Evolutionary conservation across 2,329 filamentous ascomycete species (phyloP), one percentile per base, ranked within the genome.

Genomic region (Trichoderma asperellum): DNA sequence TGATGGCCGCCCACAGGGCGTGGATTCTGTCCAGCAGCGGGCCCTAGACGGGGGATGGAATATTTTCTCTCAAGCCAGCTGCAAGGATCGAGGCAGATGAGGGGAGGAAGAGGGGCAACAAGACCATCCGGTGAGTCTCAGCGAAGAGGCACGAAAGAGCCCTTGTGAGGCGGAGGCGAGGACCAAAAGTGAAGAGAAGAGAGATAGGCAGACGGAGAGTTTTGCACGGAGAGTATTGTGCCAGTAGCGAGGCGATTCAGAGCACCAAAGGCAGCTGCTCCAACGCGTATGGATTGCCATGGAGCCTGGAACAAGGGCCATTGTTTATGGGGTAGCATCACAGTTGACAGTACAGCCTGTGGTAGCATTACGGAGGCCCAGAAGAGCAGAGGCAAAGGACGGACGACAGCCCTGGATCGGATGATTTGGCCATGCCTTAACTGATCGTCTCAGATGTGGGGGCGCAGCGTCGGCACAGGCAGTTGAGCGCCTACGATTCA

Each of bases 381-480:
- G 49, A 37, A 27, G 34, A 47, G 32, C 14, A 40, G 24, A 61
- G 29, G 58, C 1, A 18, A 18, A 34, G 63, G 32, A 14, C 47
- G 24, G 43, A n/a, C 52, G 35, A 57, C 53, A 65, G 53, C 63
- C 53, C 52, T 66, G 53, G 63, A 58, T 66, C 63, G 63, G 53
- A 66, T 66, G 63, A 66, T 58, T 57, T 66, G 53, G 37, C 63
- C 53, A 57, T 57, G 62, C 37, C 63, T 58, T 53, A 49, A 49
- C 63, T 66, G 63, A 66, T 66, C 63, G 63, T 66, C 63, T 37
- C 63, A 66, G 63, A 32, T 49, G 63, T 66, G 63, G 63, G 63
- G 63, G 63, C 27, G 37, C 53, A 43, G 53, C 53, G 34, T 56
- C 53, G 55, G 34, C 55, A 58, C 55, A 37, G 32, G 34, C 12